Percentiles rank a stretch among this genome's conserved stretches.
Evolutionary conservation across 257 asterid genomes (phyloP).

Genomic region (Petunia axillaris): DNA sequence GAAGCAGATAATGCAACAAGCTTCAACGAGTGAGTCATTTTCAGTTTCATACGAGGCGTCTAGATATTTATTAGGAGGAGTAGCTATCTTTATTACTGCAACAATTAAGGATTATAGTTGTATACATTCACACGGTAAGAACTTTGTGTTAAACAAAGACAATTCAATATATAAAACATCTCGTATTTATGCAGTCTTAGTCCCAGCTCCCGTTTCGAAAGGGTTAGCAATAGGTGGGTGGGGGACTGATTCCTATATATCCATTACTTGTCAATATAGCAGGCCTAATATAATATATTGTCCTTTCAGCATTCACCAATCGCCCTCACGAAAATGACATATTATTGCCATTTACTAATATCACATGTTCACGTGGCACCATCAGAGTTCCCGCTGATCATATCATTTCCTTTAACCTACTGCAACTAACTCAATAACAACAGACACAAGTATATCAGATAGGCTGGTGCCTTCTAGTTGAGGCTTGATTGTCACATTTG

Average conservation of each 20-base stretch:
- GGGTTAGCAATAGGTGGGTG: neutral
- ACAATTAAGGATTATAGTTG: too few relatives aligned
- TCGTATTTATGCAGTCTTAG: too few relatives aligned
- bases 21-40: neutral
- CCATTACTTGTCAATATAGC: neutral
- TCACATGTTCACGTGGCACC: neutral
- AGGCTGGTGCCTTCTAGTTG: too few relatives aligned
- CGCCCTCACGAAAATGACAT: neutral
- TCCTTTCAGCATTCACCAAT: neutral
- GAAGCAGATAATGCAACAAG: neutral
- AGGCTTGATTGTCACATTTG: too few relatives aligned
- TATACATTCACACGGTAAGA: too few relatives aligned
- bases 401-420: too few relatives aligned
- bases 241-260: neutral
- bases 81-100: too few relatives aligned
- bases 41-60: neutral
- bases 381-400: too few relatives aligned
- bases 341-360: neutral
- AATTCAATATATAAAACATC: too few relatives aligned
- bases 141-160: too few relatives aligned
- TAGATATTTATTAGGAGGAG: neutral
- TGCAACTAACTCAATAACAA: neutral
- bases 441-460: neutral
- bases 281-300: constrained; percentile 9
- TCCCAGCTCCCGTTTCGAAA: too few relatives aligned